Evolutionary conservation across 192 early-diverging fungal species (phyloP), one percentile per base, ranked within the genome.

Genomic region (Backusella circina): DNA sequence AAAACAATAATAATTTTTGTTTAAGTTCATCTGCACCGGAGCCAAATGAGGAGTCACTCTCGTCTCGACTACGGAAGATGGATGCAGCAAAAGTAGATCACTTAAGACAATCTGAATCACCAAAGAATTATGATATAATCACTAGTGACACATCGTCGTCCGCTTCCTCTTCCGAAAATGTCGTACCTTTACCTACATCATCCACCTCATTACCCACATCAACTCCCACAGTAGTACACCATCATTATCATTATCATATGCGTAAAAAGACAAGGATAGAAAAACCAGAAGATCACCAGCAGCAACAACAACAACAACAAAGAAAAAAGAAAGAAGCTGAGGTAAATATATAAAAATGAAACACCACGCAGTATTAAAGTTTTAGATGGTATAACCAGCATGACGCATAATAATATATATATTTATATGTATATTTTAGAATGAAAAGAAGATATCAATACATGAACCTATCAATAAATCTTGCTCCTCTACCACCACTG

Each of bases 201-300:
- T 61, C 54, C 21, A 61, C 54, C 23, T 61, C 54, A 61, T 61
- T 61, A 61, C 54, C 54, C 54, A 57, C 54, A 57, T 57, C 54
- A 57, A 57, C 21, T 1, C 68, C 68, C 3, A 38, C 78, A 18
- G 65, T 80, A 13, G 73, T 80, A 26, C 79, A 80, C 68, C 79
- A 80, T 37, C 79, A 80, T 54, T 80, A 80, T 32, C 79, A 80
- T 68, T 80, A 80, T 32, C 69, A 80, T 64, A 32, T 80, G 50
- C 75, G 71, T 10, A 57, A 64, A 21, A 65, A 67, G 64, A 8
- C 51, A 28, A 39, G 31, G 15, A 15, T 38, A 30, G 68, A 70
- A 44, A 70, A 70, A 44, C 8, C 54, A 6, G 68, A 37, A 70
- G 38, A 44, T 10, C 33, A 67, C 10, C 32, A 47, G 5, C 32